Evolutionary conservation across 2,329 filamentous ascomycete genomes (phyloP).

Genomic region (Teratosphaeria pseudoeucalypti): DNA sequence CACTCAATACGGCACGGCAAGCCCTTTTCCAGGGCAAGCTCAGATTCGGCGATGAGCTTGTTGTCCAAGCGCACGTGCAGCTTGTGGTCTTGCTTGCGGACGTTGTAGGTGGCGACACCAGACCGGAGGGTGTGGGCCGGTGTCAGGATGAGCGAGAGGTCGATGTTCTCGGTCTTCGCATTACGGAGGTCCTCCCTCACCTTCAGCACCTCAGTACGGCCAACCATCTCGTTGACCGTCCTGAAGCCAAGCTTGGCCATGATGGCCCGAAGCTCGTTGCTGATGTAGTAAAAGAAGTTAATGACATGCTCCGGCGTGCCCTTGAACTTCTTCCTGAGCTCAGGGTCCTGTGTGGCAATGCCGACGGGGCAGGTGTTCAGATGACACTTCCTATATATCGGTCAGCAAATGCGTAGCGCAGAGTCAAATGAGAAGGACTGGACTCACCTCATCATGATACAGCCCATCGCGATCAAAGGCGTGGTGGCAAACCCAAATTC

Average conservation of each 20-base stretch:
- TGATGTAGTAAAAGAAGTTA: slow-evolving; percentile 97
- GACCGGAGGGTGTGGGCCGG: slow-evolving; percentile 93
- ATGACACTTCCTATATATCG: slow-evolving; percentile 12
- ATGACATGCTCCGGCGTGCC: slow-evolving; percentile 94
- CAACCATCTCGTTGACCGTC: slow-evolving; percentile 96
- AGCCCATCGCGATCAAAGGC: slow-evolving; percentile 92
- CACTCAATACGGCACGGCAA: slow-evolving; percentile 88
- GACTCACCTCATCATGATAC: slow-evolving; percentile 76
- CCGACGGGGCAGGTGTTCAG: slow-evolving; percentile 80
- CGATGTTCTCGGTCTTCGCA: slow-evolving; percentile 84
- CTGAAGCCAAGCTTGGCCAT: slow-evolving; percentile 94
- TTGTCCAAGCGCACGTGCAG: slow-evolving; percentile 91
- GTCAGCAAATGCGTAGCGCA: slow-evolving; percentile 9
- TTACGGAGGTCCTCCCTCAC: slow-evolving; percentile 82
- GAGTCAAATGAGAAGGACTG: slow-evolving; percentile 2
- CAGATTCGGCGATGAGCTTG: slow-evolving; percentile 91
- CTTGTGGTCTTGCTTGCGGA: slow-evolving; percentile 92
- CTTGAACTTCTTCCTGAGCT: slow-evolving; percentile 83
- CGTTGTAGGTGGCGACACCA: slow-evolving; percentile 92
- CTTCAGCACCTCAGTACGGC: slow-evolving; percentile 74
- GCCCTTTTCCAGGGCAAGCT: slow-evolving; percentile 88
- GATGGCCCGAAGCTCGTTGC: slow-evolving; percentile 90
- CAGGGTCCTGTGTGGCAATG: slow-evolving; percentile 92
- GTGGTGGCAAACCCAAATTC: slow-evolving; percentile 96
- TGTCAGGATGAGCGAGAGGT: slow-evolving; percentile 82